Evolutionary conservation across 306 rosid genomes (phyloP).

Genomic region (Fragaria nilgerrensis): DNA sequence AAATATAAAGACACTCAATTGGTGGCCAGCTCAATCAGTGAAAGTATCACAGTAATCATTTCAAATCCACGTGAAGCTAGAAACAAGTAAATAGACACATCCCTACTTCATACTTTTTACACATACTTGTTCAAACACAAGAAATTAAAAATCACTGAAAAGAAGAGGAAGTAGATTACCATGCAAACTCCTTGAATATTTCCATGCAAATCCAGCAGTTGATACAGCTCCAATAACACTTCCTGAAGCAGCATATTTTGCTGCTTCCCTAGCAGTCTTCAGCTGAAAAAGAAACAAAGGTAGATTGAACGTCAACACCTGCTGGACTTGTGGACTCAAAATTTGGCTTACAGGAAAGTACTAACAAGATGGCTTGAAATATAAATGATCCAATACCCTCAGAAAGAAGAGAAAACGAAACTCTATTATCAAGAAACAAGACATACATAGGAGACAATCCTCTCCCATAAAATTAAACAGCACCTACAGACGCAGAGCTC

Average conservation of each 20-base stretch:
- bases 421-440: neutral
- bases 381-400: neutral
- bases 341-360: neutral
- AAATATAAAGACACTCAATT: neutral
- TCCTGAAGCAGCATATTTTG: constrained; percentile 56
- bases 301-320: constrained; percentile 7
- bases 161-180: constrained; percentile 37
- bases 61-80: neutral
- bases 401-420: neutral
- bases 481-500: neutral
- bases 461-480: neutral
- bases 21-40: neutral
- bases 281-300: constrained; percentile 45
- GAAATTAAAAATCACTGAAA: neutral
- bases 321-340: neutral
- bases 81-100: neutral
- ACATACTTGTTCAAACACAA: neutral
- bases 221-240: constrained; percentile 68
- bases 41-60: neutral
- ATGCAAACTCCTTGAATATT: constrained; percentile 79
- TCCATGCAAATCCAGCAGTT: constrained; percentile 74
- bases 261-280: constrained; percentile 73
- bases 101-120: neutral
- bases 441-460: neutral
- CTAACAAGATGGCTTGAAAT: neutral